Evolutionary conservation across 768 basidiomycete species (phyloP), one percentile per base, ranked within the genome.

Genomic region (Boletellus emodensis): DNA sequence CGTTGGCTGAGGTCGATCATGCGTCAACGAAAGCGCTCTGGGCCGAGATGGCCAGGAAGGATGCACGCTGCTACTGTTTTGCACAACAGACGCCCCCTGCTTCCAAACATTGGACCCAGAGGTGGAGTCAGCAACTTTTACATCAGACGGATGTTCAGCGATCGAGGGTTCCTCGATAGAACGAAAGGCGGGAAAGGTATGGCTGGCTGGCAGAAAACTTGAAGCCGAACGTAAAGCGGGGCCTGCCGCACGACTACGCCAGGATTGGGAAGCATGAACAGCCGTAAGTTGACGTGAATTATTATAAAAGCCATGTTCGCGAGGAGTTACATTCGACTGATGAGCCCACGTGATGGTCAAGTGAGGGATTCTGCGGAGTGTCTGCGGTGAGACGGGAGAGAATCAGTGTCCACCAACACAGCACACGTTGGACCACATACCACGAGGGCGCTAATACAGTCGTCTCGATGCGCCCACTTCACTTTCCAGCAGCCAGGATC

Each of bases 281-380:
- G 30, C 44, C 28, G 49, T 45, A 6, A 52, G 53, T 24, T 42
- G 40, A 24, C 60, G 61, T 2, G 48, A 32, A 44, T 55, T 28
- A 26, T 33, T 41, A 36, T 61, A 50, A 26, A 39, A 18, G 30
- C 54, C 64, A 0, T 54, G 54, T 26, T 64, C 61, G 32, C 53
- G 54, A 26, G 46, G 33, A n/a, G 49, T 6, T 20, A 40, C 53
- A 34, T 54, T 48, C 41, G 75, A 78, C 50, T 84, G 83, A 64
- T 90, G 88, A 15, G 87, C 85, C 88, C 89, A 90, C 20, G 87
- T 87, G 7, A 87, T 83, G 2, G 79, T 82, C 11, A 91, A 64
- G 63, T 87, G 83, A 38, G 87, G 83, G 15, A 90, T 72, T 51
- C 77, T 74, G 50, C 84, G 80, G 55, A 91, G 73, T 4, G 85